Base-by-base conservation (phyloP, 768 basidiomycete species). In the Pleurotus pulmonarius region DNA sequence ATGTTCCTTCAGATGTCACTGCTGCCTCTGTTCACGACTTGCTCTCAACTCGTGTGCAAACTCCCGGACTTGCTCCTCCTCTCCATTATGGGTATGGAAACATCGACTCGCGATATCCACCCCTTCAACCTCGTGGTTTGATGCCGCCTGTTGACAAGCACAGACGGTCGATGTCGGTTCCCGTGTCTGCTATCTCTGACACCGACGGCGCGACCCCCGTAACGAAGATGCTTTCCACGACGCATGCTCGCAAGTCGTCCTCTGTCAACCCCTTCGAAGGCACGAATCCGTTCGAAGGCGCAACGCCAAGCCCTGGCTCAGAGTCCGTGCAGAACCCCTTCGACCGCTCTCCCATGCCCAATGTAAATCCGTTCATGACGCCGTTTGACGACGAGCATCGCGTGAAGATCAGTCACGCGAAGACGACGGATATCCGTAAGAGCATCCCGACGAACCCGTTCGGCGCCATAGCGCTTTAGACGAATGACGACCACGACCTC, bases 321-420 rank as follows among this genome's bases (percentile, higher is more conserved):
- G 46, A 53, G 51, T 53, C 25, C 16, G 54, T 34, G 13, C 34
- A 46, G 16, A 46, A 55, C 24, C 46, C 44, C 8, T 47, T 45
- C 54, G 54, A 57, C 40, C 48, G 48, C 18, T 49, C 56, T 58
- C 49, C 63, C 58, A 22, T 53, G 13, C 51, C 51, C 18, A 53
- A 39, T 22, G 39, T 53, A 1, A 53, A 53, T 22, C 89, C 89
- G 52, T 91, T 91, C 64, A 79, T 82, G 56, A 90, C 88, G 49
- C 89, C 90, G 6, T 91, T 91, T 68, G 90, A 91, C 67, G 88
- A 90, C 64, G 87, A 88, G 65, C 75, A 81, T 56, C 63, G 63
- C 34, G 67, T 74, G 37, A 64, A 61, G 47, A 62, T 71, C 54
- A 64, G 67, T 53, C 60, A 60, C 38, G 64, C 70, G 12, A 56